Evolutionary conservation across 345 rosid species (phyloP).

Genomic region (Eucalyptus marginata): DNA sequence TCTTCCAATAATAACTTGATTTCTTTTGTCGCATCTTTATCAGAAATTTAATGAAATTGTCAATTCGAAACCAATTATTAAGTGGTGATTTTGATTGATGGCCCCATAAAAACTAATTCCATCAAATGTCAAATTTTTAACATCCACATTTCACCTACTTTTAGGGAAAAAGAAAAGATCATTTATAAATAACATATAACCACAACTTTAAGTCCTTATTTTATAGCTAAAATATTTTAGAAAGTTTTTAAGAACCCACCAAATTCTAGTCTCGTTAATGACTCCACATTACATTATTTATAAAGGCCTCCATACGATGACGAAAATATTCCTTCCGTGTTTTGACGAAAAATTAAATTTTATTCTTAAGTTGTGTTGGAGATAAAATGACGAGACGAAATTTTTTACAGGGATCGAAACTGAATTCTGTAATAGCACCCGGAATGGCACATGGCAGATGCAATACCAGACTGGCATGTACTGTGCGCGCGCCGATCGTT

Average conservation of each 20-base stretch:
- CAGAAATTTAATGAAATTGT: not conserved
- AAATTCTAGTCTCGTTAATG: not conserved
- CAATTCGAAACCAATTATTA: not conserved
- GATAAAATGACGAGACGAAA: not conserved
- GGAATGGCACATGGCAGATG: not conserved
- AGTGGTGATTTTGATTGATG: not conserved
- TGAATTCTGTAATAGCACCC: not conserved
- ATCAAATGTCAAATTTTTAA: not conserved
- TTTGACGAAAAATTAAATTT: not conserved
- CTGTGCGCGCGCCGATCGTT: not conserved
- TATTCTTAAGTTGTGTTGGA: not conserved
- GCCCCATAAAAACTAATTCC: not conserved
- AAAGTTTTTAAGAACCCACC: not conserved
- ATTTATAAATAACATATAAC: not conserved
- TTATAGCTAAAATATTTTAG: not conserved
- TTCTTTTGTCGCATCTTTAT: not conserved
- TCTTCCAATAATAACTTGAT: not conserved
- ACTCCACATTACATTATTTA: not conserved
- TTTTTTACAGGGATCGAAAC: not conserved
- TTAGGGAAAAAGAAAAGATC: not conserved
- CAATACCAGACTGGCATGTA: not conserved
- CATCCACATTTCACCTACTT: not conserved
- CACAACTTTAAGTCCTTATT: not conserved
- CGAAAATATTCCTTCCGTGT: not conserved
- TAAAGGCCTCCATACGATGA: not conserved